phyloP scores from a whole-genome alignment of 176 grass and related monocot genomes.

The Carex littledalei region DNA sequence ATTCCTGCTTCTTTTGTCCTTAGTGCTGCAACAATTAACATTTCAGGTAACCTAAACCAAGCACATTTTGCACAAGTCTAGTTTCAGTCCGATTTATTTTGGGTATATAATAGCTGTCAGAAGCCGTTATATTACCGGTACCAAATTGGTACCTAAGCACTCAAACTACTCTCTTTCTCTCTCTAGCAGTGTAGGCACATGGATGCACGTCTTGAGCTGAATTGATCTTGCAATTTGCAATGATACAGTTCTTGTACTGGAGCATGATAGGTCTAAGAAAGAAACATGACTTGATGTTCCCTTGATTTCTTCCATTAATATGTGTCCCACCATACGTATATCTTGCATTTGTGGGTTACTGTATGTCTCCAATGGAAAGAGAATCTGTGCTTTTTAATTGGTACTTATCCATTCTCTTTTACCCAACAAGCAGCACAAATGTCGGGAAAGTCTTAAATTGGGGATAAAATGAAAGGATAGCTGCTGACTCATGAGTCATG shows the following conservation, averaged over 20 bases:
- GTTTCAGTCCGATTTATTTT: background rate
- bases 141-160: background rate
- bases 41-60: background rate
- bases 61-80: background rate
- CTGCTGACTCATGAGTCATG: background rate
- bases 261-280: background rate
- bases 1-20: background rate
- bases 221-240: constrained; percentile 15
- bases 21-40: background rate
- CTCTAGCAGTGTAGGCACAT: background rate
- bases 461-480: background rate
- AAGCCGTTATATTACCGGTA: background rate
- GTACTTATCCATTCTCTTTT: constrained; percentile 12
- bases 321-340: constrained; percentile 5
- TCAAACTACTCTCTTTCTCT: background rate
- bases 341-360: background rate
- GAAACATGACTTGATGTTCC: constrained; percentile 10
- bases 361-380: background rate
- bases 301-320: background rate
- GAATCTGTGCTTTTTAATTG: background rate
- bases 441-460: constrained; percentile 2
- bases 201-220: background rate
- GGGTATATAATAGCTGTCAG: background rate
- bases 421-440: background rate
- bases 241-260: background rate